Evolutionary conservation across 176 grass and related monocot genomes (phyloP), one percentile per base, ranked within the genome.

Genomic region (Musa beccarii): DNA sequence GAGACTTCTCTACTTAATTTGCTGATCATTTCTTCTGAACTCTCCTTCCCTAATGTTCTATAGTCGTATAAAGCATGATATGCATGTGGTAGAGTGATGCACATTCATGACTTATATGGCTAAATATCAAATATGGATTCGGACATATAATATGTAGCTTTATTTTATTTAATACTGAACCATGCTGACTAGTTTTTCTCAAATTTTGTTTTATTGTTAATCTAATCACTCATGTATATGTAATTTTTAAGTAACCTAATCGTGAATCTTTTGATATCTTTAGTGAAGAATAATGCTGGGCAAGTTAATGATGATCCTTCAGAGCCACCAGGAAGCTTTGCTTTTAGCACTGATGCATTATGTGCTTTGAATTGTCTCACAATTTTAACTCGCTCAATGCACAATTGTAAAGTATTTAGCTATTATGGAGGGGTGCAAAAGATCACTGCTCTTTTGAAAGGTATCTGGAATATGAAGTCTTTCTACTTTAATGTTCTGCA

Each of bases 361-460:
- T 59, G 75, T 86, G 81, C 90, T 78, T 78, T 96, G 79, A 87
- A 90, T 53, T 96, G 89, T 80, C 76, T 92, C 26, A 77, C 84
- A 70, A 92, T 96, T 80, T 26, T 96, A 78, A 86, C 90, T 67
- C 79, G 89, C 56, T 96, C 93, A 24, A 79, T 90, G 77, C 93
- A 92, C 75, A 96, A 92, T 76, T 96, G 89, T 75, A 92, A 80
- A 86, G 89, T 85, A 86, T 96, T 96, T 92, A 88, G 85, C 75
- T 96, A 96, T 80, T 92, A 96, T 80, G 89, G 93, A 83, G 93
- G 93, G 67, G 74, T 96, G 66, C 87, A 92, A 65, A 96, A 87
- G 88, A 59, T 92, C 79, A 82, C 78, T 85, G 89, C 87, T 84
- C 84, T 96, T 79, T 59, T 96, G 63, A 96, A 96, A 89, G 93